Evolutionary conservation across 352 stramenopile species (phyloP).

Genomic region (Thalassiosira allenii): DNA sequence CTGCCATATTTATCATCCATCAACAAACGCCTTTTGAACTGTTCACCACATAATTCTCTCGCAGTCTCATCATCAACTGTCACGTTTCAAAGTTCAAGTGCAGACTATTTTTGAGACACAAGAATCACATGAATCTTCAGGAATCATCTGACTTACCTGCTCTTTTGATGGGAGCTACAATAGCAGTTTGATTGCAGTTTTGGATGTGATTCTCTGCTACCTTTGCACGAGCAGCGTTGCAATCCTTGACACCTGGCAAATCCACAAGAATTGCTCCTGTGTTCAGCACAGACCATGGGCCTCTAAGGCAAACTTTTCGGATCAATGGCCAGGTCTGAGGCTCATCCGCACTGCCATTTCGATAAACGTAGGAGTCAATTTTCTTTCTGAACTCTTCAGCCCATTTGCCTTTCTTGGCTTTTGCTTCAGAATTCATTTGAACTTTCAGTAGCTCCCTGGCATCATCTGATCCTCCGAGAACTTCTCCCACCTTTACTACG

Average conservation of each 20-base stretch:
- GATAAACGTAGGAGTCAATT: slow-evolving; percentile 63
- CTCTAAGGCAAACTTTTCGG: slow-evolving; percentile 47
- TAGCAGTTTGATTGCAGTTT: slow-evolving; percentile 62
- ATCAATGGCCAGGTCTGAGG: slow-evolving; percentile 69
- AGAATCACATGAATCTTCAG: too few species aligned
- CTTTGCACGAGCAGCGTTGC: slow-evolving; percentile 56
- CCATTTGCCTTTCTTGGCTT: slow-evolving; percentile 40
- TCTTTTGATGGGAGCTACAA: slow-evolving; percentile 61
- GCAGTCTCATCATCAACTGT: slow-evolving; percentile 65
- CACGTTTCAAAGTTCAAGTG: too few species aligned
- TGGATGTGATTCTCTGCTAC: slow-evolving; percentile 60
- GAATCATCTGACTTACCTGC: too few species aligned
- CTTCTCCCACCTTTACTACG: slow-evolving; percentile 34
- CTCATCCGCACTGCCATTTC: slow-evolving; percentile 48
- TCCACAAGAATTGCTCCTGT: slow-evolving; percentile 57
- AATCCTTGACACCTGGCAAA: slow-evolving; percentile 57
- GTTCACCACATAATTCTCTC: slow-evolving; percentile 58
- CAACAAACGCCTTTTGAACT: slow-evolving; percentile 57
- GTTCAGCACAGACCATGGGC: slow-evolving; percentile 51
- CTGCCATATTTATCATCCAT: slow-evolving; percentile 68
- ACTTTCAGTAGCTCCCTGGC: slow-evolving; percentile 16
- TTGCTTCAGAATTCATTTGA: slow-evolving; percentile 27
- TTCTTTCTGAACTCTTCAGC: slow-evolving; percentile 33
- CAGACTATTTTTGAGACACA: too few species aligned
- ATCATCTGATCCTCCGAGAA: slow-evolving; percentile 28